Evolutionary conservation across 2,329 filamentous ascomycete genomes (phyloP).

Genomic region (Colletotrichum sp.): DNA sequence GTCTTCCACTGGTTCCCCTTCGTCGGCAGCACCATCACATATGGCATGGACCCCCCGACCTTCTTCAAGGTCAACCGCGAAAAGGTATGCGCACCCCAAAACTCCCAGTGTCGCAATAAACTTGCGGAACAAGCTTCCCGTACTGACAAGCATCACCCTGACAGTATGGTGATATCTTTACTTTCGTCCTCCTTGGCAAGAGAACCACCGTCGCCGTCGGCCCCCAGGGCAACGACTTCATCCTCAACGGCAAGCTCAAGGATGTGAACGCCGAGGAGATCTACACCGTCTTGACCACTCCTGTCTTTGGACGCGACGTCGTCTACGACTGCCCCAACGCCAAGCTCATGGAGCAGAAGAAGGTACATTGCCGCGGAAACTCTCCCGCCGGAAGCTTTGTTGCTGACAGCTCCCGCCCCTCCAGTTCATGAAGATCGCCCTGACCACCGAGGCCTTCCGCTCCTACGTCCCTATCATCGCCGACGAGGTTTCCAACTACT

Average conservation of each 20-base stretch:
- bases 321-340: conserved; percentile 91
- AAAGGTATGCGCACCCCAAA: conserved; percentile 63
- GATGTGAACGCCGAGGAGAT: conserved; percentile 92
- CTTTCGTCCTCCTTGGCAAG: conserved; percentile 86
- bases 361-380: conserved; percentile 58
- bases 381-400: not conserved
- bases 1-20: conserved; percentile 85
- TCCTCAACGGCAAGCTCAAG: conserved; percentile 88
- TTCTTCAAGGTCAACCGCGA: conserved; percentile 81
- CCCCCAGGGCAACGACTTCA: conserved; percentile 86
- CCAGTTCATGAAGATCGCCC: conserved; percentile 81
- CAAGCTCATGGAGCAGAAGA: conserved; percentile 96
- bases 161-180: conserved; percentile 88
- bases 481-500: conserved; percentile 74
- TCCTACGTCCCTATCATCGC: conserved; percentile 81
- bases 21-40: conserved; percentile 89
- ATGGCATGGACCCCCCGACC: conserved; percentile 90
- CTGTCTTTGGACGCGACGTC: conserved; percentile 82
- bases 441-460: conserved; percentile 76
- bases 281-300: conserved; percentile 77
- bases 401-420: conserved; percentile 20
- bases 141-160: not conserved
- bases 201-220: conserved; percentile 88
- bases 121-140: not conserved
- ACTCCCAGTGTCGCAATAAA: not conserved